phyloP scores from a whole-genome alignment of 306 rosid species.

The Lathyrus aphaca region DNA sequence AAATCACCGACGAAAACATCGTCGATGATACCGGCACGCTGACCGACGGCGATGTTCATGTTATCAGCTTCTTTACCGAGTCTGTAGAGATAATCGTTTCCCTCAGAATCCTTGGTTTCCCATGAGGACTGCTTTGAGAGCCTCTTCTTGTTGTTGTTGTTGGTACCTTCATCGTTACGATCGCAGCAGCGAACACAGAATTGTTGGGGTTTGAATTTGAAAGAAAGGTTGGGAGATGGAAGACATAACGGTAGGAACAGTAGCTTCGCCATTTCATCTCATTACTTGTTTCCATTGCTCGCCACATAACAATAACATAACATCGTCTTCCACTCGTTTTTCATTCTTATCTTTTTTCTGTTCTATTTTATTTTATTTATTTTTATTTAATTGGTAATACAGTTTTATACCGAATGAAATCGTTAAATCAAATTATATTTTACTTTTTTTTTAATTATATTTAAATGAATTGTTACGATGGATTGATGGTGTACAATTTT shows the following conservation, averaged over 20 bases:
- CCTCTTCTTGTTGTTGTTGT: conserved; percentile 42
- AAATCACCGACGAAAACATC: conserved; percentile 81
- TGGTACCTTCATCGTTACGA: background rate
- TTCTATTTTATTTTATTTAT: background rate
- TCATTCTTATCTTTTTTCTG: conserved; percentile 3
- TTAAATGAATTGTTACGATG: too few species aligned
- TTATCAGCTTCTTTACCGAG: conserved; percentile 89
- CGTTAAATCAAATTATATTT: too few species aligned
- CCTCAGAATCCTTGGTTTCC: conserved; percentile 81
- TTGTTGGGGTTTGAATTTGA: conserved; percentile 24
- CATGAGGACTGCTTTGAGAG: conserved; percentile 86
- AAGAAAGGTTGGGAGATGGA: conserved; percentile 27
- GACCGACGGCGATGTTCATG: conserved; percentile 97
- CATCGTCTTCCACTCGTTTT: background rate
- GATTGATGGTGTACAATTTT: too few species aligned
- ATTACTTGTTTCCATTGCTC: background rate
- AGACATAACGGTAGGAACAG: conserved; percentile 47
- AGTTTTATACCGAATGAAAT: too few species aligned
- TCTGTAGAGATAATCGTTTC: conserved; percentile 80
- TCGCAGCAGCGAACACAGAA: conserved; percentile 45
- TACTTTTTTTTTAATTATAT: too few species aligned
- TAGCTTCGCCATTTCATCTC: conserved; percentile 33
- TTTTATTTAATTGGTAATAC: too few species aligned
- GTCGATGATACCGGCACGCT: conserved; percentile 83
- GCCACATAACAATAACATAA: conserved; percentile 15